phyloP scores from a whole-genome alignment of 2,329 filamentous ascomycete species.

The Plectosphaerella plurivora region DNA sequence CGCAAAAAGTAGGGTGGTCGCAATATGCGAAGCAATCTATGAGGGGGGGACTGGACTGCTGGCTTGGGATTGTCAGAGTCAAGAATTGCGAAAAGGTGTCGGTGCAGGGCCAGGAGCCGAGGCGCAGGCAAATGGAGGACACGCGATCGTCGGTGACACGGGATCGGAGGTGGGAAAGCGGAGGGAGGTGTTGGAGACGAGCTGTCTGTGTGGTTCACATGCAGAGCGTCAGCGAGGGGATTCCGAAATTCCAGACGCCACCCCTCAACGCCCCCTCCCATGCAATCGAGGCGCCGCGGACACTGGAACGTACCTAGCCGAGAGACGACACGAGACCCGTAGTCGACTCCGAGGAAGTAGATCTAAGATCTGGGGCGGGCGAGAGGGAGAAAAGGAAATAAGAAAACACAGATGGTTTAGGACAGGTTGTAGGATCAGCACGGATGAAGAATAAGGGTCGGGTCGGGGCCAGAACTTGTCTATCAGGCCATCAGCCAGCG shows the following conservation, averaged over 20 bases:
- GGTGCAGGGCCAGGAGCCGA: neutral
- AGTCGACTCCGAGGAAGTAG: no score
- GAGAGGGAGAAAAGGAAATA: no score
- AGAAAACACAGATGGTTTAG: no score
- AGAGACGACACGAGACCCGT: no score
- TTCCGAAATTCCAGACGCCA: neutral
- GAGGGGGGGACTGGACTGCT: neutral
- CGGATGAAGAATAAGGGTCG: no score
- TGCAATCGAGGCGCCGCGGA: no score
- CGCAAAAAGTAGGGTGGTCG: slow-evolving; percentile 1
- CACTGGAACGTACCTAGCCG: no score
- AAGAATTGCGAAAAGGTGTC: neutral
- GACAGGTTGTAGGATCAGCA: no score
- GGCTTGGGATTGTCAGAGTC: neutral
- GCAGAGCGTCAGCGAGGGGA: neutral
- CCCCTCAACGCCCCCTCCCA: no score
- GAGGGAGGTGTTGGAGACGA: neutral
- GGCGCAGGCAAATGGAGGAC: neutral
- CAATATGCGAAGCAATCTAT: neutral
- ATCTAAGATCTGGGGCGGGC: no score
- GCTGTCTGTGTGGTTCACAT: neutral
- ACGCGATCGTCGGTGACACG: neutral
- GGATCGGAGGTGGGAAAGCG: neutral
- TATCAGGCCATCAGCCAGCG: no score
- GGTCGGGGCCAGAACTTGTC: no score